Percentiles rank a stretch among this genome's conserved stretches.
These are phyloP conservation scores for Mortierella sp. DNA, from an alignment of 371 early-diverging fungal species.

Conservation along the genomic window DNA sequence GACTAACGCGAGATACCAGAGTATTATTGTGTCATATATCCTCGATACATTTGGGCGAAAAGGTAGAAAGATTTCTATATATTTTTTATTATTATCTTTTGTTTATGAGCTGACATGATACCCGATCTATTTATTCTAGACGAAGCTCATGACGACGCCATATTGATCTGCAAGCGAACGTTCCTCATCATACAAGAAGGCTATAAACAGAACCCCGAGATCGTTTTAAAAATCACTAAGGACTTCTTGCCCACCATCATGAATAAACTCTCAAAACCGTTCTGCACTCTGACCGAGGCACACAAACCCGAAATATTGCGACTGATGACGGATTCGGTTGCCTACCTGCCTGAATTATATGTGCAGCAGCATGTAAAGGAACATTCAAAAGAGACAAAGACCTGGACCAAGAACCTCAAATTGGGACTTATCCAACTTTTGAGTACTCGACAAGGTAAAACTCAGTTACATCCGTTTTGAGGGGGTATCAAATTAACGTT, in stretches of 20 bases:
- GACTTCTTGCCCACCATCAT: conserved; percentile 43
- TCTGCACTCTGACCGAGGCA: conserved; percentile 24
- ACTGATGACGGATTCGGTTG: conserved; percentile 31
- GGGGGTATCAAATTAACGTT: no score
- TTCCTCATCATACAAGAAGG: conserved; percentile 49
- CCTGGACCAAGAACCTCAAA: conserved; percentile 36
- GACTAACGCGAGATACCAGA: conserved; percentile 44
- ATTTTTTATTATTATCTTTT: not conserved
- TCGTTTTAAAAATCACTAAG: conserved; percentile 33
- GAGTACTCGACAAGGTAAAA: conserved; percentile 51
- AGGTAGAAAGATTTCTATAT: conserved; percentile 13
- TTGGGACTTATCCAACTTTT: conserved; percentile 45
- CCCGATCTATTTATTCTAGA: not conserved
- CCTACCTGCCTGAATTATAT: conserved; percentile 31
- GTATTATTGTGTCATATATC: conserved; percentile 32
- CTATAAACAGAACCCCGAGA: conserved; percentile 34
- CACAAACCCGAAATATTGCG: conserved; percentile 38
- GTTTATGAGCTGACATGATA: not conserved
- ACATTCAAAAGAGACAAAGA: conserved; percentile 16
- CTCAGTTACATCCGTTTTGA: no score
- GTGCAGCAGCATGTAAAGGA: conserved; percentile 35
- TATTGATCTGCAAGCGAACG: conserved; percentile 31
- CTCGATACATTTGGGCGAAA: conserved; percentile 22
- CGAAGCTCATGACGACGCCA: conserved; percentile 34
- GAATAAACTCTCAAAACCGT: conserved; percentile 22